Evolutionary conservation across 2,329 filamentous ascomycete species (phyloP).

Genomic region (Aplosporella prunicola): DNA sequence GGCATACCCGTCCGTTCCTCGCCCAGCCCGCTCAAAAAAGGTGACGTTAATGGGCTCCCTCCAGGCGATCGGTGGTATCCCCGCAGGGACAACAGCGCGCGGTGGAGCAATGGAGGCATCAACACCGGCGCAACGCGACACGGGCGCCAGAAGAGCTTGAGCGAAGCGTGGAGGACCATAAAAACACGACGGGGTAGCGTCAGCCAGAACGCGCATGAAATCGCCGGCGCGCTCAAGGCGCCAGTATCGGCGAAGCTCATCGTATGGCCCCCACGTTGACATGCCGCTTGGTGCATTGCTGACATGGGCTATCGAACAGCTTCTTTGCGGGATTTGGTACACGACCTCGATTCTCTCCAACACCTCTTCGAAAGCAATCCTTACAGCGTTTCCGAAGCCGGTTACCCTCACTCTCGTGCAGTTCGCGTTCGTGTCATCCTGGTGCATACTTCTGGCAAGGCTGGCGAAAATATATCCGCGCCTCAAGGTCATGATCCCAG

Average conservation of each 20-base stretch:
- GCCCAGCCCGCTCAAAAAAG: constrained; percentile 9
- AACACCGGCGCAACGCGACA: constrained; percentile 37
- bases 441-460: constrained; percentile 73
- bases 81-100: constrained; percentile 43
- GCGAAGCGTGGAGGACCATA: constrained; percentile 78
- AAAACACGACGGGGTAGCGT: constrained; percentile 73
- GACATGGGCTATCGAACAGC: constrained; percentile 38
- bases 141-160: constrained; percentile 72
- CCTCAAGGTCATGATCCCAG: constrained; percentile 62
- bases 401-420: constrained; percentile 87
- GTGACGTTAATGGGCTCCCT: constrained; percentile 12
- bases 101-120: constrained; percentile 30
- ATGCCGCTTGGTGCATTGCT: constrained; percentile 6
- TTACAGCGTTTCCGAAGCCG: constrained; percentile 83
- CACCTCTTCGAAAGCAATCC: constrained; percentile 93
- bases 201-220: constrained; percentile 84
- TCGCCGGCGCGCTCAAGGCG: constrained; percentile 81
- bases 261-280: constrained; percentile 45
- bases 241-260: constrained; percentile 82
- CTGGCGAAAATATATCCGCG: constrained; percentile 63
- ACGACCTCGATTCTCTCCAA: constrained; percentile 91
- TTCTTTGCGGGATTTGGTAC: constrained; percentile 86
- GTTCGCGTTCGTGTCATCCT: constrained; percentile 84
- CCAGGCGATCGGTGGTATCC: constrained; percentile 52
- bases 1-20: constrained; percentile 9